These are phyloP conservation scores for Penstemon barbatus DNA, from an alignment of 257 asterid species.

Conservation along the genomic window DNA sequence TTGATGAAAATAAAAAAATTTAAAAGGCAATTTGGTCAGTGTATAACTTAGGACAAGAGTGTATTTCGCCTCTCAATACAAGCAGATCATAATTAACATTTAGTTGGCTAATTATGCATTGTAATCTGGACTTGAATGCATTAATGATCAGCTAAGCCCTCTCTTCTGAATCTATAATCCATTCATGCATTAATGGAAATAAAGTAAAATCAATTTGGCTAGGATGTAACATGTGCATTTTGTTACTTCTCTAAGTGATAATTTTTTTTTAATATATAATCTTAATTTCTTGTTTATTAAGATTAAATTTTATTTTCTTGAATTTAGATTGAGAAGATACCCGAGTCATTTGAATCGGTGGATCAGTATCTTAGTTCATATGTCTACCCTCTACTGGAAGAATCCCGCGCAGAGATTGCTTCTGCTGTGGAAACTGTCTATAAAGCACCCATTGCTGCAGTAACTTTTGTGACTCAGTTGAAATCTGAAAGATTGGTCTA, in stretches of 20 bases:
- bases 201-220: too few species aligned
- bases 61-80: too few species aligned
- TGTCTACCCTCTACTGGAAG: constrained; percentile 54
- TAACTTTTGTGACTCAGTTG: constrained; percentile 18
- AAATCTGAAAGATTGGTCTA: background rate
- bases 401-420: constrained; percentile 51
- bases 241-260: background rate
- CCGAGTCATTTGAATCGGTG: constrained; percentile 38
- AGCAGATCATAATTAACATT: too few species aligned
- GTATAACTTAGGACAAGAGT: too few species aligned
- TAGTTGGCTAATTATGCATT: too few species aligned
- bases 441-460: constrained; percentile 56
- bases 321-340: constrained; percentile 51
- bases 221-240: background rate
- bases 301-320: background rate
- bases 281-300: background rate
- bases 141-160: too few species aligned
- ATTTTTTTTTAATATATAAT: background rate
- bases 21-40: too few species aligned
- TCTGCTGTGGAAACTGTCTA: constrained; percentile 41
- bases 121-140: too few species aligned
- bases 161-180: too few species aligned
- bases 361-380: constrained; percentile 48
- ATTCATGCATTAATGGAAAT: background rate
- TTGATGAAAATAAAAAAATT: too few species aligned